Conservation (phyloP, 805 yeast species). For the Henningerozyma blattae region DNA sequence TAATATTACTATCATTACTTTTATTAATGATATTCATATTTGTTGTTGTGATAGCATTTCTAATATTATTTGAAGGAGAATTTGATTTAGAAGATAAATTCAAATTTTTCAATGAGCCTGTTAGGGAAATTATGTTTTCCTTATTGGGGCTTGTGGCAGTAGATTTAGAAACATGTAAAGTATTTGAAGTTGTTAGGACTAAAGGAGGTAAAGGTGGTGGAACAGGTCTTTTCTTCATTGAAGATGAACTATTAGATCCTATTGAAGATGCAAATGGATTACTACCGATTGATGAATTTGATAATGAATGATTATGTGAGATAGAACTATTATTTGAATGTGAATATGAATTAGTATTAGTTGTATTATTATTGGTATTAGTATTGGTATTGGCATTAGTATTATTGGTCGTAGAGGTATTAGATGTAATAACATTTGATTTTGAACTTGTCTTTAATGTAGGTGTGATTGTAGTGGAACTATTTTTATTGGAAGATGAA, state of each 20-base stretch:
- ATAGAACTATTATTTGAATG: no score
- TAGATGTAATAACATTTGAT: no score
- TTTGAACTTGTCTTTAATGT: no score
- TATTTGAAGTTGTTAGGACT: slow-evolving; percentile 5
- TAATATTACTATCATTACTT: neutral
- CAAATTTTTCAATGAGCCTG: neutral
- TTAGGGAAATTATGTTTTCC: neutral
- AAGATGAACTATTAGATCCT: slow-evolving; percentile 17
- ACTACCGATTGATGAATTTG: slow-evolving; percentile 1
- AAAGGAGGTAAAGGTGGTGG: slow-evolving; percentile 20
- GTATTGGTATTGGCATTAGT: slow-evolving; percentile 2
- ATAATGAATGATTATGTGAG: slow-evolving; percentile 1
- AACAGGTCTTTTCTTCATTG: slow-evolving; percentile 19
- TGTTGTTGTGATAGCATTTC: neutral
- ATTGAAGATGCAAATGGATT: neutral
- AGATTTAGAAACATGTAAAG: neutral
- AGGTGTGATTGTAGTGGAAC: no score
- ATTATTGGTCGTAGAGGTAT: no score
- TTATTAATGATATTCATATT: neutral
- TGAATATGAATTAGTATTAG: no score
- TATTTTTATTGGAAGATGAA: slow-evolving; percentile 2
- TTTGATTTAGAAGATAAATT: neutral
- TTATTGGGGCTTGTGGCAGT: neutral
- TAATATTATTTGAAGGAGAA: no score
- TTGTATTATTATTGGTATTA: slow-evolving; percentile 3